Evolutionary conservation across 225 moss, liverwort and hornwort genomes (phyloP), one percentile per base, ranked within the genome.

Genomic region (Bryum argenteum): DNA sequence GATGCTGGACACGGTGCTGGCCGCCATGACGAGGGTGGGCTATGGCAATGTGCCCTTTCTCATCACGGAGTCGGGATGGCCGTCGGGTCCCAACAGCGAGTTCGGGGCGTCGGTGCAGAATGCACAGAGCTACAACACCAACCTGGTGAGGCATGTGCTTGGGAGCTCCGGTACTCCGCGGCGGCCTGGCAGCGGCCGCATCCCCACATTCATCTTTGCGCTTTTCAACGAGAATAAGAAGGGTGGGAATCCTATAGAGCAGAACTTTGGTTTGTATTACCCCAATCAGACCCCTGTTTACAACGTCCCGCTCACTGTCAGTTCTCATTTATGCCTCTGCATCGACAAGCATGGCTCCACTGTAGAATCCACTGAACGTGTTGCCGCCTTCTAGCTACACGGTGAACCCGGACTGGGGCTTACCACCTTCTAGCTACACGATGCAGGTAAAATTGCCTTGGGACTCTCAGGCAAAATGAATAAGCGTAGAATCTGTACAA

Each of bases 51-150:
- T 88, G 22, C 24, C 54, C 15, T 11, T 90, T 7, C 16, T 70
- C 7, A 69, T 90, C 17, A 80, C 85, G 10, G 88, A 90, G 76
- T 75, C 85, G 1, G 90, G 91, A 2, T 91, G 89, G 89, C 79
- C 91, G 0, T 82, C 82, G 6, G 76, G 70, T 0, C 63, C 76
- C 5, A 75, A 77, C 12, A 86, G 80, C 48, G 70, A 75, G 26
- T 14, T 71, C 0, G 84, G 80, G n/a, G 77, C 82, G 0, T 71
- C 51, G 21, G 50, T 75, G 16, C 63, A 59, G 6, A 86, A 86
- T 57, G 89, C 82, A 10, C 82, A 80, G 61, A 71, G 53, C 0
- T 92, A 85, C 44, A 89, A 89, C 37, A 47, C 57, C 11, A 86
- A 89, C 11, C 78, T 92, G 7, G 80, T 89, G 21, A 66, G 66